Percentiles rank a stretch among this genome's conserved stretches.
Evolutionary conservation across 805 yeast genomes (phyloP).

Genomic region (Nakazawaea laoshanensis): DNA sequence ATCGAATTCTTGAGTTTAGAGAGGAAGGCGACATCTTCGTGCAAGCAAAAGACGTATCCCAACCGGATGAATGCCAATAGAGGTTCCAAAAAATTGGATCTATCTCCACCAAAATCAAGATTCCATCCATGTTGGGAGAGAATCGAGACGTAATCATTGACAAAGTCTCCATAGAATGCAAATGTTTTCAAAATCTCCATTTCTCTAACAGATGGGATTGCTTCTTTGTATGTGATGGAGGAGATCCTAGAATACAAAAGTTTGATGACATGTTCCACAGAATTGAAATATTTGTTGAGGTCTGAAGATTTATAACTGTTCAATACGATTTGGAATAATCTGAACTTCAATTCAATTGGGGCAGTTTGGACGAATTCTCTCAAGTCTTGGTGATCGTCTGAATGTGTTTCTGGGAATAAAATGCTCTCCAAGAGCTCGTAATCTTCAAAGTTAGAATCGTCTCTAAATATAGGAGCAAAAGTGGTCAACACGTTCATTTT

Average conservation of each 20-base stretch:
- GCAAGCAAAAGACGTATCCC: slow-evolving; percentile 39
- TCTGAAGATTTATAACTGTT: slow-evolving; percentile 32
- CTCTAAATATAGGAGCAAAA: slow-evolving; percentile 43
- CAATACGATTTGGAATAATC: slow-evolving; percentile 70
- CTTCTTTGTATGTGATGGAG: slow-evolving; percentile 15
- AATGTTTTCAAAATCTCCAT: slow-evolving; percentile 38
- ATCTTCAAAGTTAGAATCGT: slow-evolving; percentile 18
- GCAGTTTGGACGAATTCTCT: slow-evolving; percentile 52
- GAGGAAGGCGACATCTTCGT: slow-evolving; percentile 40
- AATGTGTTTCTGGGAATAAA: slow-evolving; percentile 22
- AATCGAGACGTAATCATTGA: slow-evolving; percentile 25
- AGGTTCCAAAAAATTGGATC: slow-evolving; percentile 12
- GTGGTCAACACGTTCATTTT: slow-evolving; percentile 63
- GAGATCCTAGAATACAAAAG: slow-evolving; percentile 32
- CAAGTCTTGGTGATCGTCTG: slow-evolving; percentile 41
- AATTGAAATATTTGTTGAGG: slow-evolving; percentile 29
- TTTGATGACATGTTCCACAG: slow-evolving; percentile 43
- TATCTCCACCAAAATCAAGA: slow-evolving; percentile 6
- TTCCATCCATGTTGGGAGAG: slow-evolving; percentile 27
- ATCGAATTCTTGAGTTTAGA: slow-evolving; percentile 32
- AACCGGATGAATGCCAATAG: slow-evolving; percentile 28
- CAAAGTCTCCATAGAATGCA: slow-evolving; percentile 45
- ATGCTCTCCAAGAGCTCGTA: slow-evolving; percentile 34
- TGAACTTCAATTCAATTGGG: slow-evolving; percentile 57
- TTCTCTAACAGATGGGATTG: slow-evolving; percentile 25